A percentile compares a stretch with the other conserved stretches of the same genome.
These are phyloP conservation scores for Gremmenia infestans DNA, from an alignment of 2,329 filamentous ascomycete genomes.

Conservation along the genomic window DNA sequence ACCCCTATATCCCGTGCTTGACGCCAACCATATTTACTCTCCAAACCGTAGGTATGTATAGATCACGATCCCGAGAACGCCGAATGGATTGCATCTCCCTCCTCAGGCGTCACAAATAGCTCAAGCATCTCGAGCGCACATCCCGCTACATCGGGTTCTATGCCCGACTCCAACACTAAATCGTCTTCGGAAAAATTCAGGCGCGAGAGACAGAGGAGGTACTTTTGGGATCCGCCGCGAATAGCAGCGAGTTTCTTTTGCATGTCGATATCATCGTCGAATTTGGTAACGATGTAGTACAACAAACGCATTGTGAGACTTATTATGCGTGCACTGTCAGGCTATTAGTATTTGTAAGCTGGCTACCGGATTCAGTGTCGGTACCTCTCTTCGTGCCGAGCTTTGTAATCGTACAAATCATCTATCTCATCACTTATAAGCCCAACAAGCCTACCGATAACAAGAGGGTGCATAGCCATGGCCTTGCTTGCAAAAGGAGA, in stretches of 20 bases:
- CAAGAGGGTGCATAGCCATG: slow-evolving; percentile 62
- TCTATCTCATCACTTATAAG: slow-evolving; percentile 70
- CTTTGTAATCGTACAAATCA: slow-evolving; percentile 47
- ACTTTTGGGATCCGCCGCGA: slow-evolving; percentile 72
- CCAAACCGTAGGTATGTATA: background rate
- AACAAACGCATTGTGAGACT: slow-evolving; percentile 58
- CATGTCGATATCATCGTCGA: slow-evolving; percentile 62
- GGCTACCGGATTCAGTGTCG: slow-evolving; percentile 2
- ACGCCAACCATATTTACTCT: too few relatives aligned
- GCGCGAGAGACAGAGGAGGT: slow-evolving; percentile 73
- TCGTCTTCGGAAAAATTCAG: slow-evolving; percentile 82
- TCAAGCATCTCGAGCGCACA: slow-evolving; percentile 80
- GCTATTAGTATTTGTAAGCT: background rate
- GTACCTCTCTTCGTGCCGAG: slow-evolving; percentile 38
- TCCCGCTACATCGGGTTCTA: slow-evolving; percentile 73
- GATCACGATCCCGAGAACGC: slow-evolving; percentile 21
- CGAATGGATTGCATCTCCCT: slow-evolving; percentile 51
- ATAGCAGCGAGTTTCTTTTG: slow-evolving; percentile 65
- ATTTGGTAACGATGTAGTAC: slow-evolving; percentile 52
- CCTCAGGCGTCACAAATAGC: slow-evolving; percentile 73
- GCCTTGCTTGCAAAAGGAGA: slow-evolving; percentile 59
- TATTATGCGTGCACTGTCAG: slow-evolving; percentile 41
- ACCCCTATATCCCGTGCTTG: too few relatives aligned
- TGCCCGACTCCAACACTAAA: slow-evolving; percentile 67
- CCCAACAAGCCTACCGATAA: slow-evolving; percentile 69